Conservation (phyloP, 371 early-diverging fungal species). For the Rhizopus stolonifer region DNA sequence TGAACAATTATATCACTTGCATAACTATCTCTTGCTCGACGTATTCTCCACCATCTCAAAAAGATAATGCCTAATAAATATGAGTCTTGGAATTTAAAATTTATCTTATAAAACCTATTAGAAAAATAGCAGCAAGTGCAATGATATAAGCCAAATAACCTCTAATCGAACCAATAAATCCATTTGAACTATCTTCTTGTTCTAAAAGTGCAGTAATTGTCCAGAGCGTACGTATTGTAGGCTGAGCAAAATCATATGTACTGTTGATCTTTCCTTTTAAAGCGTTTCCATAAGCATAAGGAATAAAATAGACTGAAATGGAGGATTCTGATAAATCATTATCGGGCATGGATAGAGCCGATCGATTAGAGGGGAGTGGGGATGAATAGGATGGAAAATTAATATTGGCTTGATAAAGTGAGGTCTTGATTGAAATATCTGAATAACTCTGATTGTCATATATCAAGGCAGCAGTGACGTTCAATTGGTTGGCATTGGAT, state of each 20-base stretch:
- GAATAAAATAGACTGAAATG: slow-evolving; percentile 22
- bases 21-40: slow-evolving; percentile 23
- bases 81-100: not conserved
- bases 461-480: slow-evolving; percentile 21
- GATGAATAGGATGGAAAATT: slow-evolving; percentile 5
- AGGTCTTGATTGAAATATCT: slow-evolving; percentile 1
- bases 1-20: not conserved
- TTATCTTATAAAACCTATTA: slow-evolving; percentile 29
- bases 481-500: slow-evolving; percentile 7
- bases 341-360: slow-evolving; percentile 24
- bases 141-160: slow-evolving; percentile 46
- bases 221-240: slow-evolving; percentile 8
- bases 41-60: slow-evolving; percentile 45
- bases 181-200: slow-evolving; percentile 7
- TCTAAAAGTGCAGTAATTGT: slow-evolving; percentile 15
- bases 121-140: slow-evolving; percentile 35
- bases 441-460: slow-evolving; percentile 27
- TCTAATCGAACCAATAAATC: slow-evolving; percentile 20
- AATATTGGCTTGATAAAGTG: not conserved
- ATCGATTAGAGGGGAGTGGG: slow-evolving; percentile 15
- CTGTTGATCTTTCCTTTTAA: slow-evolving; percentile 8
- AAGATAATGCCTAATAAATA: slow-evolving; percentile 30
- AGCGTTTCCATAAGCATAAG: slow-evolving; percentile 20
- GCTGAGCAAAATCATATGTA: slow-evolving; percentile 11
- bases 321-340: slow-evolving; percentile 22